These are phyloP conservation scores for Colletotrichum sp. DNA, from an alignment of 2,329 filamentous ascomycete genomes.

Conservation along the genomic window DNA sequence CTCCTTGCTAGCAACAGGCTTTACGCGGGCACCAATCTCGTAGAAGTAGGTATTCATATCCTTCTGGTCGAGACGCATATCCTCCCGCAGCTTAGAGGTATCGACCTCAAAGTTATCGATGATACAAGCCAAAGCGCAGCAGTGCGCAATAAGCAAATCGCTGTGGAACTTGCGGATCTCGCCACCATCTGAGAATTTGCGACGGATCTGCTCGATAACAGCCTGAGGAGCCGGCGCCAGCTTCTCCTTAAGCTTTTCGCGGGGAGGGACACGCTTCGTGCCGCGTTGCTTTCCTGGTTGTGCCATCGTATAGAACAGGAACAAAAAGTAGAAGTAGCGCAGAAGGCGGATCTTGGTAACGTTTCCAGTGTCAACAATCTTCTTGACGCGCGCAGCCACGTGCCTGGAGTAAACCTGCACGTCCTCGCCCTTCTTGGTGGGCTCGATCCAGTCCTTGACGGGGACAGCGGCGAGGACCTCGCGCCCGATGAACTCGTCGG, in stretches of 20 bases:
- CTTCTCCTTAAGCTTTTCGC: constrained; percentile 65
- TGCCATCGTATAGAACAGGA: constrained; percentile 56
- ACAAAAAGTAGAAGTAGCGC: constrained; percentile 63
- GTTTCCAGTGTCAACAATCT: constrained; percentile 44
- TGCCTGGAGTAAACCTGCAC: constrained; percentile 66
- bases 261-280: constrained; percentile 58
- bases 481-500: constrained; percentile 68
- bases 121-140: constrained; percentile 73
- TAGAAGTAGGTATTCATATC: constrained; percentile 74
- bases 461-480: constrained; percentile 72
- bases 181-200: constrained; percentile 70
- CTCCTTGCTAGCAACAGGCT: constrained; percentile 64
- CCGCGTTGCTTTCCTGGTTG: constrained; percentile 52
- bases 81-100: constrained; percentile 71
- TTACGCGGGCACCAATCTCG: constrained; percentile 76
- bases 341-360: constrained; percentile 62
- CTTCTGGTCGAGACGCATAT: constrained; percentile 74
- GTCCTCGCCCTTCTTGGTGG: constrained; percentile 61
- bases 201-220: constrained; percentile 70
- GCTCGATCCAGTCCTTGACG: constrained; percentile 77
- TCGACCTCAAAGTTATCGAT: constrained; percentile 78
- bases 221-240: constrained; percentile 64
- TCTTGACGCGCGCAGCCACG: constrained; percentile 67
- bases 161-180: constrained; percentile 74
- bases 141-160: constrained; percentile 76